Evolutionary conservation across 306 rosid genomes (phyloP), one percentile per base, ranked within the genome.

Genomic region (Malus asiatica): DNA sequence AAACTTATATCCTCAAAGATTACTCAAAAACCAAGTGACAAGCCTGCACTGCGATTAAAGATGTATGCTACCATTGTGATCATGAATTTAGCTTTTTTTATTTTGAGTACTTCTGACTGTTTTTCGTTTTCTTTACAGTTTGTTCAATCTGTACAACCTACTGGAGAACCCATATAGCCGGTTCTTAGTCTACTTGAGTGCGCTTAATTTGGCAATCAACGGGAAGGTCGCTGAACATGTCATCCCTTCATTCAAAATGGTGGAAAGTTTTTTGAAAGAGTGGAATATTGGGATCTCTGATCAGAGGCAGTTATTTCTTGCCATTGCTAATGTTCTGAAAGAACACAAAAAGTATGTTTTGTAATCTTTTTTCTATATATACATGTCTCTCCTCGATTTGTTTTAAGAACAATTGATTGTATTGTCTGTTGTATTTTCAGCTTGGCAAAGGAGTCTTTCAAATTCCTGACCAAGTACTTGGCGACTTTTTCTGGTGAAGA

Each of bases 141-240:
- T 92, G 90, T 88, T 96, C 86, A 96, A 85, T 84, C 88, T 96
- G 76, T 96, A 92, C 88, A 96, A 90, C 89, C 89, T 90, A 59
- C 83, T 96, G 82, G 89, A 87, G 87, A 84, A 85, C 33, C 97
- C 98, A 70, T 85, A 87, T 66, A 77, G 91, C 69, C 93, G 83
- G 73, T 92, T 88, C 87, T 85, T 81, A 79, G 93, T 96, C 70
- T 92, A 92, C 90, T 73, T 90, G 91, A 92, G 89, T 74, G 87
- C 90, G 3, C 76, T 96, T 46, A 88, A 77, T 81, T 84, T 96
- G 68, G 92, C 98, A 46, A 55, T 85, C 53, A 83, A 86, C 63
- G 98, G 98, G 53, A 96, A 90, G 88, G 98, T 83, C 78, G 84
- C 97, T 30, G 96, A 92, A 51, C 82, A 82, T 60, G 83, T 96